These are phyloP conservation scores for Calonectria hawksworthii DNA, from an alignment of 2,329 filamentous ascomycete genomes.

Conservation along the genomic window DNA sequence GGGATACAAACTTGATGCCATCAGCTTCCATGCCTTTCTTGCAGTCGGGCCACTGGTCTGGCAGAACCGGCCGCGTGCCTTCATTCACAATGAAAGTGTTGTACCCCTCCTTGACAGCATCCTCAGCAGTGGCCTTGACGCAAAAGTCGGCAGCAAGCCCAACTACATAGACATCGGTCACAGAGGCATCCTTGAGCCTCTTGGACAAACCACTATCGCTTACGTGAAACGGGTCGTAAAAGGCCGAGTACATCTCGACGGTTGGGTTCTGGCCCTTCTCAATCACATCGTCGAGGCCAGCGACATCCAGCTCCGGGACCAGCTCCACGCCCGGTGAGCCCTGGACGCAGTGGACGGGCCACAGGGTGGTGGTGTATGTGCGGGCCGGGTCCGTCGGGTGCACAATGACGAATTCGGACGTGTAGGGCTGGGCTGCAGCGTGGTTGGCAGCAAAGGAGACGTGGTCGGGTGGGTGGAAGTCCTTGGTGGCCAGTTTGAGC, in stretches of 20 bases:
- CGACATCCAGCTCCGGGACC: constrained; percentile 76
- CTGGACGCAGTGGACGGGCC: constrained; percentile 93
- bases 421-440: constrained; percentile 74
- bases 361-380: constrained; percentile 78
- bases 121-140: constrained; percentile 84
- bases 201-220: constrained; percentile 74
- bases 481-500: constrained; percentile 87
- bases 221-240: constrained; percentile 83
- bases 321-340: constrained; percentile 79
- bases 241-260: constrained; percentile 96
- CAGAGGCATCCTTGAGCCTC: constrained; percentile 66
- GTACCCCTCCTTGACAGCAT: constrained; percentile 84
- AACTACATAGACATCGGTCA: constrained; percentile 88
- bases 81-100: constrained; percentile 83
- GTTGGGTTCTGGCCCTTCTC: constrained; percentile 82
- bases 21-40: constrained; percentile 66
- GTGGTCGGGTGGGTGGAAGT: constrained; percentile 88
- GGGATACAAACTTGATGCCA: constrained; percentile 74
- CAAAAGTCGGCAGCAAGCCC: constrained; percentile 93
- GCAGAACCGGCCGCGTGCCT: constrained; percentile 80
- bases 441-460: constrained; percentile 93
- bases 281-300: constrained; percentile 74
- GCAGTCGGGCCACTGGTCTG: constrained; percentile 67
- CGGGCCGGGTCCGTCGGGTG: constrained; percentile 76
- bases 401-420: constrained; percentile 72